Evolutionary conservation across 2,329 filamentous ascomycete species (phyloP).

Genomic region (Cladobotryum protrusum): DNA sequence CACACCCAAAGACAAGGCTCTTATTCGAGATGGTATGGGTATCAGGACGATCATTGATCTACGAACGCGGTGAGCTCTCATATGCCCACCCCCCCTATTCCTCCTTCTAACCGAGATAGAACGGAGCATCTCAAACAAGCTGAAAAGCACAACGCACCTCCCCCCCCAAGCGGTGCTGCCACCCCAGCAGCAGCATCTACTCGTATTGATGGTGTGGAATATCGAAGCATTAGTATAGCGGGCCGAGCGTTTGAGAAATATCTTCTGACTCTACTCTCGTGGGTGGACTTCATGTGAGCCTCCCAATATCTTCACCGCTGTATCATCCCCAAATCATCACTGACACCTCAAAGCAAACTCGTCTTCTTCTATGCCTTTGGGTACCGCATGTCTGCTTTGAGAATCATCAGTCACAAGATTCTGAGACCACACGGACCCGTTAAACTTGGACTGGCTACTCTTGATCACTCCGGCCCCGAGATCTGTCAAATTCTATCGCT

Average conservation of each 20-base stretch:
- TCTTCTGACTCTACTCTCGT: slow-evolving; percentile 62
- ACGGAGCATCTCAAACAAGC: slow-evolving; percentile 68
- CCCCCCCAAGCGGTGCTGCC: slow-evolving; percentile 37
- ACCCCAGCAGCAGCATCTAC: slow-evolving; percentile 47
- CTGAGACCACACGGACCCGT: slow-evolving; percentile 67
- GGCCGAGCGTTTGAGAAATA: slow-evolving; percentile 63
- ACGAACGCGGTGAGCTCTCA: slow-evolving; percentile 57
- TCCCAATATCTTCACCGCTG: not conserved
- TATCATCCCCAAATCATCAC: not conserved
- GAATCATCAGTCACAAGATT: slow-evolving; percentile 61
- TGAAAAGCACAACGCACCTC: slow-evolving; percentile 49
- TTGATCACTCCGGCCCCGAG: slow-evolving; percentile 61
- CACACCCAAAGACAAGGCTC: slow-evolving; percentile 54
- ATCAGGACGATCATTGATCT: slow-evolving; percentile 74
- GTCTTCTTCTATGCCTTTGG: slow-evolving; percentile 58
- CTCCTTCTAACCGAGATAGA: slow-evolving; percentile 30
- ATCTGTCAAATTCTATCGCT: slow-evolving; percentile 38
- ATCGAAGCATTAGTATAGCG: slow-evolving; percentile 66
- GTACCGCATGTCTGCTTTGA: slow-evolving; percentile 62
- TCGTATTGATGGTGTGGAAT: slow-evolving; percentile 57
- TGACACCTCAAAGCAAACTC: slow-evolving; percentile 32
- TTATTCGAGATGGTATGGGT: slow-evolving; percentile 52
- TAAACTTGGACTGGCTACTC: slow-evolving; percentile 62
- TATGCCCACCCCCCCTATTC: not conserved
- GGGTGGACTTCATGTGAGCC: slow-evolving; percentile 56